Evolutionary conservation across 2,329 filamentous ascomycete species (phyloP), one percentile per base, ranked within the genome.

Genomic region (Rugonectria rugulosa): DNA sequence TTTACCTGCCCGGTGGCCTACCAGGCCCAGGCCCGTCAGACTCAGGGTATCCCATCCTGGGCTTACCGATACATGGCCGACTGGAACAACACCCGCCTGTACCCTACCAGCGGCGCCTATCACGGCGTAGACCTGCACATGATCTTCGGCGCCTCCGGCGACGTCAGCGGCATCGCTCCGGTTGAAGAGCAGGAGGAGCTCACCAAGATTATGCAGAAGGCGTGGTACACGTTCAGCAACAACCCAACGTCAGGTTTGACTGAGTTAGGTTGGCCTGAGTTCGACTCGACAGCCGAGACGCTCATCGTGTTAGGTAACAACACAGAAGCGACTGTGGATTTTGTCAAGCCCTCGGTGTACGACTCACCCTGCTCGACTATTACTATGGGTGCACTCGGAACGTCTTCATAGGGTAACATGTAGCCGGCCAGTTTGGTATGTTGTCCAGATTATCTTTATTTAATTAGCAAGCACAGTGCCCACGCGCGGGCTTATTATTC

Each of bases 71-170:
- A 80, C 62, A 72, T 78, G 44, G 79, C 73, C 17, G 78, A 82
- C 60, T 83, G 78, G 77, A 59, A 75, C 24, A 82, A 81, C 53
- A 76, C 77, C 1, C 70, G 77, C 0, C 67, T 82, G 20, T 80
- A 77, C 49, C 70, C 72, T 0, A 72, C 69, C 5, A 80, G 77
- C 34, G 77, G 78, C 4, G 77, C 79, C 1, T 83, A 81, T 57
- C 80, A 83, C 44, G 81, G 77, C 0, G 72, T 73, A 1, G 79
- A 81, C 26, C 46, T 81, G 46, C 74, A 78, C 53, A 80, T 81
- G 74, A 66, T 80, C 14, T 80, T 80, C 53, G 77, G 77, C 1
- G 75, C 69, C 2, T 74, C 73, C 1, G 68, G 52, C 3, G 70
- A 73, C 19, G 72, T 78, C 34, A 77, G 72, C 42, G 77, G 75